phyloP scores from a whole-genome alignment of 306 rosid species.

The Pterocarpus santalinus region DNA sequence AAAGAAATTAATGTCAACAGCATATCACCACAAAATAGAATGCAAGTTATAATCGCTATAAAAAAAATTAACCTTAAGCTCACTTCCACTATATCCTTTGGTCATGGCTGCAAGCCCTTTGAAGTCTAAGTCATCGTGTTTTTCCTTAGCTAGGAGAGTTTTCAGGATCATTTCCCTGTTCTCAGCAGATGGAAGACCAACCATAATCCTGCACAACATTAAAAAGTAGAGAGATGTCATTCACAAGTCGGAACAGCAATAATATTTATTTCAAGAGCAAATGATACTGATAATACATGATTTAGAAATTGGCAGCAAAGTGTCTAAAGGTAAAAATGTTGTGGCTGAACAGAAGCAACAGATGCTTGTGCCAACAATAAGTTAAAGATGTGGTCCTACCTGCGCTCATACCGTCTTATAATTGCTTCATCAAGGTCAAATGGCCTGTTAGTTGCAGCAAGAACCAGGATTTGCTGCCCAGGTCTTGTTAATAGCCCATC shows the following conservation, averaged over 20 bases:
- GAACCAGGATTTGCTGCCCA: constrained; percentile 71
- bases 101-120: constrained; percentile 83
- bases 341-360: too few species aligned
- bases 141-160: constrained; percentile 78
- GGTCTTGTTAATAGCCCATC: constrained; percentile 79
- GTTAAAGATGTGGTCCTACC: constrained; percentile 55
- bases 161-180: constrained; percentile 78
- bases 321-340: neutral
- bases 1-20: constrained; percentile 48
- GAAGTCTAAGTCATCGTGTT: constrained; percentile 67
- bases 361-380: too few species aligned
- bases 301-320: neutral
- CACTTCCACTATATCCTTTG: constrained; percentile 94
- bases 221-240: neutral
- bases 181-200: constrained; percentile 82
- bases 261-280: constrained; percentile 24
- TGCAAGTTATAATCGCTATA: constrained; percentile 6
- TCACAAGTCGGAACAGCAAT: constrained; percentile 6
- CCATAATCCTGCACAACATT: constrained; percentile 69
- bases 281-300: constrained; percentile 2
- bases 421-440: constrained; percentile 93
- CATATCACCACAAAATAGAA: constrained; percentile 9
- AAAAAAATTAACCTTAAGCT: constrained; percentile 78
- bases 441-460: constrained; percentile 90
- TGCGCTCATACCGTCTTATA: constrained; percentile 83